Base-by-base conservation (phyloP, 2,329 filamentous ascomycete species). In the Aschersonia sp. region DNA sequence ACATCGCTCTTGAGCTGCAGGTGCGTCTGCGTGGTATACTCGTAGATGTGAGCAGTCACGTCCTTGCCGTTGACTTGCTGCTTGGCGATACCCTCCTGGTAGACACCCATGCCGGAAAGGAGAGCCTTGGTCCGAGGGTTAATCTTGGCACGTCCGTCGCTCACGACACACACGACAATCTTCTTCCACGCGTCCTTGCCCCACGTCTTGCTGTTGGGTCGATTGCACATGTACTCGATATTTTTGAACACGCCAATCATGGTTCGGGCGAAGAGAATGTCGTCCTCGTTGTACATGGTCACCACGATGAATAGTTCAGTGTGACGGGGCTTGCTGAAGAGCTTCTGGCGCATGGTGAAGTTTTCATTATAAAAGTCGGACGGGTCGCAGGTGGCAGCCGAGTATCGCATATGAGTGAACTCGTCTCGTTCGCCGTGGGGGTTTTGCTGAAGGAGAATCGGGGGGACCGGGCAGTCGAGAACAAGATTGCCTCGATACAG, bases 271-370 rank as follows among this genome's bases (percentile, higher is more conserved):
- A 98, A 96, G 51, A 96, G 73, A 54, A 97, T 82, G 58, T 98
- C 92, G 63, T 98, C 91, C 61, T 98, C 92, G 61, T 98, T 98
- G 71, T 98, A 98, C 91, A 96, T 96, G 50, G 91, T 97, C 47
- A 97, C 80, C 35, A 89, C 91, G 58, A 97, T 95, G 65, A 97
- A 96, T 2, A 97, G 72, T 68, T 97, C 91, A 0, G 91, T 96
- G 60, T 95, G 86, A 48, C 91, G 77, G 3, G 88, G 84, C 65
- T 95, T 96, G 49, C 87, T 88, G 61, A 96, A 96, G 30, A 97
- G 78, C 61, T 80, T 84, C 66, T 97, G 91, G 52, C 91, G 85
- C 50, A 97, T 68, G 1, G 91, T 96, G 58, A 96, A 97, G 51
- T 91, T 86, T 58, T 89, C 81, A 4, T 87, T 81, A 61, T 85